Evolutionary conservation across 345 rosid genomes (phyloP).

Genomic region (Eutrema heterophyllum): DNA sequence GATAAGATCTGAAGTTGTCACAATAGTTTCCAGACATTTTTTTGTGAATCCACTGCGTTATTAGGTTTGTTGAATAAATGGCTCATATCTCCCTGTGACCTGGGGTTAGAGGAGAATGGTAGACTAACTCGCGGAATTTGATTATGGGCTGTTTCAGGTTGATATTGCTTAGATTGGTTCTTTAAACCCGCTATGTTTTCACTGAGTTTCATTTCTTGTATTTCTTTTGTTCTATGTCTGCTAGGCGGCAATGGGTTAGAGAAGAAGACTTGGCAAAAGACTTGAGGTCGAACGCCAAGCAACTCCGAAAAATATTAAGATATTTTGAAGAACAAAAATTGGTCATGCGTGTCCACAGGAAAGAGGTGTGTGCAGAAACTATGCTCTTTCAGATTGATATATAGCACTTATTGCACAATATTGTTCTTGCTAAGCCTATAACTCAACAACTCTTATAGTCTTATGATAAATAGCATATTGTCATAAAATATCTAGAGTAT

Average conservation of each 20-base stretch:
- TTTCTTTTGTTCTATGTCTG: neutral
- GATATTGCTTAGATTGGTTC: neutral
- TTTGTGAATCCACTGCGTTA: neutral
- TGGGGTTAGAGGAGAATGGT: neutral
- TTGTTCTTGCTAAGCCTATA: neutral
- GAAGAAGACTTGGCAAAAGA: slow-evolving; percentile 97
- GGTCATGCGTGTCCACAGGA: slow-evolving; percentile 69
- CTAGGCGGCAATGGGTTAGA: slow-evolving; percentile 87
- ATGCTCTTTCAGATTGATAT: neutral
- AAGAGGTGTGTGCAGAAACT: slow-evolving; percentile 52
- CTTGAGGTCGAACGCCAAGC: slow-evolving; percentile 72
- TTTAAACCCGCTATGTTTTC: neutral
- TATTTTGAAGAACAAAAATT: slow-evolving; percentile 80
- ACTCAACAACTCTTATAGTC: neutral
- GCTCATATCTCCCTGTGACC: no score
- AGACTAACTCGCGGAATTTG: neutral
- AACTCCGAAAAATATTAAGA: slow-evolving; percentile 63
- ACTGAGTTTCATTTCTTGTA: neutral
- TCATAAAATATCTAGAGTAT: neutral
- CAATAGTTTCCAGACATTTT: neutral
- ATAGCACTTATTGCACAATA: neutral
- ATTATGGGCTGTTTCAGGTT: neutral
- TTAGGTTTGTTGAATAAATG: neutral
- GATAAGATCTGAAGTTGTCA: neutral
- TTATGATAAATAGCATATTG: neutral